phyloP scores from a whole-genome alignment of 179 eudicot species.

The Patellifolia procumbens region DNA sequence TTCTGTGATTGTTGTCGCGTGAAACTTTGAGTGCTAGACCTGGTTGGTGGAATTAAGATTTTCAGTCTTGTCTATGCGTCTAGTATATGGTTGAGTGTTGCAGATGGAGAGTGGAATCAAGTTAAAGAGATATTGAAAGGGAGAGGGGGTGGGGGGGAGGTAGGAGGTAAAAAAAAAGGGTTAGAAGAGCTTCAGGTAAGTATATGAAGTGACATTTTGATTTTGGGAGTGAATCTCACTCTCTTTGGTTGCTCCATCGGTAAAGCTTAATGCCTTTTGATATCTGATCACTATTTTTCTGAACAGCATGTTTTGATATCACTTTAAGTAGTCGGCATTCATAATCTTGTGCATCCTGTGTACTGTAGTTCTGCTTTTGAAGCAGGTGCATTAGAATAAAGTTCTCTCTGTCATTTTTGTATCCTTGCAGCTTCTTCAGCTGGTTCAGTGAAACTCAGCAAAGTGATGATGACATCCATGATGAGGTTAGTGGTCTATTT shows the following conservation, averaged over 20 bases:
- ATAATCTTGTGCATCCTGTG: not conserved
- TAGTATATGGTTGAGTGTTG: no score
- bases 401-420: not conserved
- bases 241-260: not conserved
- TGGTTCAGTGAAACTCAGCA: constrained; percentile 75
- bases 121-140: no score
- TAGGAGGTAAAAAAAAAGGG: no score
- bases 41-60: no score
- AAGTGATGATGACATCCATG: constrained; percentile 56
- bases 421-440: constrained; percentile 73
- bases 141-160: no score
- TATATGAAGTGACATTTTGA: no score
- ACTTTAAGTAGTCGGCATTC: not conserved
- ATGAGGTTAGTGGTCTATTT: constrained; percentile 55
- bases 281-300: not conserved
- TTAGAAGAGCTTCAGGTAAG: no score
- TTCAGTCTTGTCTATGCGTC: no score
- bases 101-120: no score
- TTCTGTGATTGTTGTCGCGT: not conserved
- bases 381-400: not conserved
- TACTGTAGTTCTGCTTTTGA: not conserved
- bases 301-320: no score
- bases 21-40: not conserved
- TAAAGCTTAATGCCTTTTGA: not conserved
- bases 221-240: not conserved